Evolutionary conservation across 2,329 filamentous ascomycete genomes (phyloP), one percentile per base, ranked within the genome.

Genomic region (Penicillium sp.): DNA sequence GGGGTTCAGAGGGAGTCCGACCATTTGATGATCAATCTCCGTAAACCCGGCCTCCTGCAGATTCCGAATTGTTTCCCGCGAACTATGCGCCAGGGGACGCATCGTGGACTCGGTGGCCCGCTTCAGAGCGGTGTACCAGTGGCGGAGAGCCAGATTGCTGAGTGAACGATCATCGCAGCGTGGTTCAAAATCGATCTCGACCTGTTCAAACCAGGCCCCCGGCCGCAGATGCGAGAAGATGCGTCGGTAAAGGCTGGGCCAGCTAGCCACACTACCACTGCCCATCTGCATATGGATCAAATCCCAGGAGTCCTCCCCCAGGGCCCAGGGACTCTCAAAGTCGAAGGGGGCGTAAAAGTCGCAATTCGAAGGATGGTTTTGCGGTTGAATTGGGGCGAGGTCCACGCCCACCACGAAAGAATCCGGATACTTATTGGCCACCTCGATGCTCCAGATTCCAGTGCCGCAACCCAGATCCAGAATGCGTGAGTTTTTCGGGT

Each of bases 401-500:
- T 86, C 83, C 26, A 83, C 65, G 25, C 82, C 83, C 25, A 78
- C 64, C 43, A 85, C 80, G 65, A 82, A 78, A 44, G 81, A 76
- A 18, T 78, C 62, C 9, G 73, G 73, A 61, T 80, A 83, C 64
- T 75, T 75, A 79, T 86, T 83, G 53, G 86, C 86, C 71, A 95
- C 85, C 57, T 91, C 86, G 59, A 94, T 87, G 36, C 86, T 82
- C 91, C 91, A 97, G 52, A 95, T 91, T 35, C 89, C 90, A 1
- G 89, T 95, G 18, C 90, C 91, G 54, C 86, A 90, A 37, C 90
- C 91, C 46, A 95, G 62, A 58, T 83, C 81, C 47, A 83, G 71
- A 52, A 83, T 77, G 51, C 78, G 74, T 48, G 72, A 70, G 47
- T 69, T 68, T 4, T 59, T 62, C 1, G 64, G 64, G 54, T 66